Base-by-base conservation (phyloP, 139 green algal species). In the Desmodesmus armatus region DNA sequence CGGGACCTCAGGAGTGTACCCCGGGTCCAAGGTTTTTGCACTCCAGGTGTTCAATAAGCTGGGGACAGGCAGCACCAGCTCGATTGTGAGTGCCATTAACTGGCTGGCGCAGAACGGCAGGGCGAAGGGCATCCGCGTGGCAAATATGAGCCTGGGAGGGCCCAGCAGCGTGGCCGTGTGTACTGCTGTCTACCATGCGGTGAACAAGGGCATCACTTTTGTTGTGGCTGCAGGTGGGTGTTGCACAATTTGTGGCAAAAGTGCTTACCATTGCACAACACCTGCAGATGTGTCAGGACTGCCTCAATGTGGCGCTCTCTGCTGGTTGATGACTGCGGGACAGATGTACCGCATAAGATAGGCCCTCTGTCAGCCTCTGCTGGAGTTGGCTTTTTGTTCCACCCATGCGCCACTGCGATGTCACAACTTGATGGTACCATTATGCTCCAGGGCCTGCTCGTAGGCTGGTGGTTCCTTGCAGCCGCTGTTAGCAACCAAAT, bases 61-160 rank as follows among this genome's bases (percentile, higher is more conserved):
- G 39, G 80, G 80, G 1, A 85, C 66, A n/a, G 80, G 80, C 15
- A 69, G 39, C 35, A 85, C 80, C 37, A 85, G 80, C 80, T 78
- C 60, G 29, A 85, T 85, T 39, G 66, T 85, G n/a, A 23, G 65
- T 15, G 66, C 80, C 11, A 70, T 85, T 23, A 85, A 85, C 80
- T 85, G 80, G 80, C 49, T 85, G 33, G 80, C 80, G 5, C 39
- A 19, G 9, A 47, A 69, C n/a, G 80, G 80, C 31, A 27, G 80
- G 33, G 6, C 39, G 19, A 60, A 76, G 21, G 53, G 53, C 23
- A 85, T 85, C 80, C 69, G 80, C 27, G 80, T 85, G 29, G 80
- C 80, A 0, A 85, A 85, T 37, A 85, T 85, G 80, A 85, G 80
- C 80, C 40, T 85, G 66, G 80, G 66, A 7, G 80, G 80, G 19